phyloP scores from a whole-genome alignment of 176 grass and related monocot species.

The Avena eriantha region DNA sequence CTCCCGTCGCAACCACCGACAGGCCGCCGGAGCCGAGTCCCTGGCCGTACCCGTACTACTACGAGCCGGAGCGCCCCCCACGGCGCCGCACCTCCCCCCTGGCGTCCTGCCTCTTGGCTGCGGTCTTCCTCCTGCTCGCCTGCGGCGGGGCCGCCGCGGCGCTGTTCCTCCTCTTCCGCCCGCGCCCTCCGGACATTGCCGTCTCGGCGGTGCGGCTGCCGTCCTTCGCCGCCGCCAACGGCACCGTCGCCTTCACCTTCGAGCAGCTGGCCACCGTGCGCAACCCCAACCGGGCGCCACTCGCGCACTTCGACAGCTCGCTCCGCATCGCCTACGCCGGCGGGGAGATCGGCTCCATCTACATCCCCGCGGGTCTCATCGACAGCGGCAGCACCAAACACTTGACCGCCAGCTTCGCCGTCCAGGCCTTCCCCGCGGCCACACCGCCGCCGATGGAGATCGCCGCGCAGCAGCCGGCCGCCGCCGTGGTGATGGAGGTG shows the following conservation, averaged over 20 bases:
- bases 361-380: slow-evolving; percentile 93
- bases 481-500: slow-evolving; percentile 63
- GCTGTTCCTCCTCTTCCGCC: slow-evolving; percentile 79
- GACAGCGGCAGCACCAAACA: slow-evolving; percentile 62
- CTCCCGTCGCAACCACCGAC: background rate
- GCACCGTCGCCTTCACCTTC: slow-evolving; percentile 80
- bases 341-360: slow-evolving; percentile 71
- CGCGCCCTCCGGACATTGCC: slow-evolving; percentile 63
- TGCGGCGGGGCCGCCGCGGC: slow-evolving; percentile 24
- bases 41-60: slow-evolving; percentile 8
- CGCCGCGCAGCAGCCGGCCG: background rate
- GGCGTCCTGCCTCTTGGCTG: slow-evolving; percentile 62
- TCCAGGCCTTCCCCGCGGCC: slow-evolving; percentile 65
- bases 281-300: slow-evolving; percentile 83
- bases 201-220: slow-evolving; percentile 67
- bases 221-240: slow-evolving; percentile 62
- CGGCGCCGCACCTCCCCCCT: slow-evolving; percentile 43
- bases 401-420: slow-evolving; percentile 73
- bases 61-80: background rate
- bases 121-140: slow-evolving; percentile 64
- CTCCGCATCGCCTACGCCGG: slow-evolving; percentile 80
- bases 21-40: background rate
- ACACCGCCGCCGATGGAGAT: background rate
- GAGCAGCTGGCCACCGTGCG: slow-evolving; percentile 69
- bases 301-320: slow-evolving; percentile 90